A percentile compares a stretch with the other conserved stretches of the same genome.
Evolutionary conservation across 495 filamentous ascomycete species (phyloP).

Genomic region (Staphylotrichum tortipilum): DNA sequence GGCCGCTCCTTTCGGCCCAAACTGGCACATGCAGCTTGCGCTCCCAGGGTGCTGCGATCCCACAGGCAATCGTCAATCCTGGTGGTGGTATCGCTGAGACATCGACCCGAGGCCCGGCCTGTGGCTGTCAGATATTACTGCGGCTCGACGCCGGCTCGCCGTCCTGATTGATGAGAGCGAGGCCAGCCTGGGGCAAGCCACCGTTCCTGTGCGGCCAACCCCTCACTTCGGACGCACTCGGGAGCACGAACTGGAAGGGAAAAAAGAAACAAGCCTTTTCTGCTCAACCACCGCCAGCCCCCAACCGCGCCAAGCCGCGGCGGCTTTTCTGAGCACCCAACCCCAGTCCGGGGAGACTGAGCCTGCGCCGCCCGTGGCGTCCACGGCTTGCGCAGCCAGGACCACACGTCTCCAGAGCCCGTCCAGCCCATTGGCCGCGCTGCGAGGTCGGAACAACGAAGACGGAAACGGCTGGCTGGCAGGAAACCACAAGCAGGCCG

Average conservation of each 20-base stretch:
- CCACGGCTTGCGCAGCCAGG: too few relatives aligned
- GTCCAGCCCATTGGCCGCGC: background rate
- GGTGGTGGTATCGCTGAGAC: background rate
- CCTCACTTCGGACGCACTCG: background rate
- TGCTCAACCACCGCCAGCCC: background rate
- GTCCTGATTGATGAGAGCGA: background rate
- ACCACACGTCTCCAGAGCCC: background rate
- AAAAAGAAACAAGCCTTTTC: constrained; percentile 1
- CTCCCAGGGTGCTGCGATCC: too few relatives aligned
- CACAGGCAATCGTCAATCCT: background rate
- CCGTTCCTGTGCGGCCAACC: background rate
- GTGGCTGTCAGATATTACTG: background rate
- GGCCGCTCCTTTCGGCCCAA: too few relatives aligned
- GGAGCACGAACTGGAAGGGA: background rate
- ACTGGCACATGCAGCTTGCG: constrained; percentile 4
- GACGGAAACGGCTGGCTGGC: background rate
- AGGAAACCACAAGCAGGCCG: background rate
- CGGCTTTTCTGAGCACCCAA: background rate
- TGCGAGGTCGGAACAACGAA: background rate
- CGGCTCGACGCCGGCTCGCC: background rate
- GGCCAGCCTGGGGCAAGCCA: background rate
- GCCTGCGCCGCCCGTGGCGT: too few relatives aligned
- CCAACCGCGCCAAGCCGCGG: background rate
- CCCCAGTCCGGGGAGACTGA: too few relatives aligned
- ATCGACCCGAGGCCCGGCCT: background rate